Base-by-base conservation (phyloP, 164 flowering plant species). In the Magnolia officinalis region DNA sequence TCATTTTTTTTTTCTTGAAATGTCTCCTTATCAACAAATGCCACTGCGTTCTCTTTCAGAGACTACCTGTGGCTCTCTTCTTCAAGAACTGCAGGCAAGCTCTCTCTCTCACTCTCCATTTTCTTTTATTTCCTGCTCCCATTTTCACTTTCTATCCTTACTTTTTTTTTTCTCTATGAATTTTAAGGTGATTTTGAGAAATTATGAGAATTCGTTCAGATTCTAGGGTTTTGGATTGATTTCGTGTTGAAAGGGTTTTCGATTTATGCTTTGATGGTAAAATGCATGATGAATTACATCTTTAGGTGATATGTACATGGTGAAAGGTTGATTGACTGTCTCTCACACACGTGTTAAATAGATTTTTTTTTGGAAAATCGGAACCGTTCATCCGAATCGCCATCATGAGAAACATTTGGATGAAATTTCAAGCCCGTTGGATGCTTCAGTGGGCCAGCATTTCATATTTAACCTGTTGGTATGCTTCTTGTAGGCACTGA, bases 41-140 rank as follows among this genome's bases (percentile, higher is more conserved):
- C 45, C 16, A 63, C 76, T n/a, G 61, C 45, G 45, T 37, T 37
- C 82, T 59, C 21, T 78, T 6, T 74, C 87, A 2, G 83, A 78
- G 70, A 88, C 94, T 50, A 90, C 91, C 18, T 90, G 94, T 82
- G 90, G 85, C 10, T 85, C 94, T 73, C 90, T 90, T 58, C 89
- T 88, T 31, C 77, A 72, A 49, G 89, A 90, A 73, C 80, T 90
- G 80, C 89, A 90, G 91, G 94, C 86, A 75, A 4, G 59, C 49
- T 23, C 8, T 21, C n/a, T 77, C 24, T 14, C 50, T 31, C 29
- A 4, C 21, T 63, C 19, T 14, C 65, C 65, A 6, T 63, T 63
- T 63, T 63, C 20, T 18, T 63, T 63, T 16, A 18, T n/a, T 63
- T 63, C 7, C 21, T 16, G n/a, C 65, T n/a, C 21, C 21, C 21